Evolutionary conservation across 345 rosid species (phyloP).

Genomic region (Populus pruinosa): DNA sequence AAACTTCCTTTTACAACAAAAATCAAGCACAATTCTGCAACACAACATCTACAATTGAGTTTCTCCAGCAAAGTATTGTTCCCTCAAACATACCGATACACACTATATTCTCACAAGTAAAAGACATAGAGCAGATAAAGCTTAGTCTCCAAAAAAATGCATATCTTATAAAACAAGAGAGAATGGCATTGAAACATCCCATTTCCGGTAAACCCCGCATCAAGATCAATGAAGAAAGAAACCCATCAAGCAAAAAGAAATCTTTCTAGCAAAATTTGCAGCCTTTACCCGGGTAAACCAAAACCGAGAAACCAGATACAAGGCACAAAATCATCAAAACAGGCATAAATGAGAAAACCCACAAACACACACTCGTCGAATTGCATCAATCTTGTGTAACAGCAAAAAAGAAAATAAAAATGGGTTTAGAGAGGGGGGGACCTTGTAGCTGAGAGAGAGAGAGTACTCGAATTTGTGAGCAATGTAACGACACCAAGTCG

Average conservation of each 20-base stretch:
- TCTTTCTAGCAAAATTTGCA: background rate
- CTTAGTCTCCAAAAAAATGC: background rate
- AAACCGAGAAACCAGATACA: background rate
- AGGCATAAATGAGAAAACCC: background rate
- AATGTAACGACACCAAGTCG: constrained; percentile 77
- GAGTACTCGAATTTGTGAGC: constrained; percentile 71
- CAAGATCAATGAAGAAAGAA: background rate
- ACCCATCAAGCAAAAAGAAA: background rate
- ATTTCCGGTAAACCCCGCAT: background rate
- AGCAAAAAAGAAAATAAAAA: background rate
- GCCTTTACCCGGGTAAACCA: background rate
- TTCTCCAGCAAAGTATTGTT: background rate
- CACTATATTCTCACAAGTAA: background rate
- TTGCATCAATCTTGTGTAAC: background rate
- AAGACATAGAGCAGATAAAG: background rate
- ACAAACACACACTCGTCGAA: background rate
- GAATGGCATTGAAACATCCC: background rate
- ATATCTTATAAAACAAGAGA: background rate
- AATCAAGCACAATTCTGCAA: background rate
- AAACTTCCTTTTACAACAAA: background rate
- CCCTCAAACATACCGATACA: background rate
- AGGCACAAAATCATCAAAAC: background rate
- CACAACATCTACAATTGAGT: background rate
- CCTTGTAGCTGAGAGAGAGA: constrained; percentile 58
- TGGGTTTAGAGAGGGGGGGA: constrained; percentile 9